Conservation (phyloP, 306 rosid species). For the Sophora flavescens region DNA sequence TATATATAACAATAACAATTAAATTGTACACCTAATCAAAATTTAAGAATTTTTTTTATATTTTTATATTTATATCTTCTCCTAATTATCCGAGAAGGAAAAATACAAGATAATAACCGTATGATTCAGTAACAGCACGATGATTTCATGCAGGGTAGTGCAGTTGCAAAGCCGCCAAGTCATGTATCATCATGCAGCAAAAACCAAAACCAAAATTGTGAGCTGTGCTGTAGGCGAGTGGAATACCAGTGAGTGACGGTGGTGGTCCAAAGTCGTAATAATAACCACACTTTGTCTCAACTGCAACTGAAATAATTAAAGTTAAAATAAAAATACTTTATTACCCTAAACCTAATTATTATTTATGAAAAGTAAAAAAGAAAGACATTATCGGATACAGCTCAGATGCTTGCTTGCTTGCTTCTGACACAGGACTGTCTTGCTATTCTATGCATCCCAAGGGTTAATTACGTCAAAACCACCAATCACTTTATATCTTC, state of each 20-base stretch:
- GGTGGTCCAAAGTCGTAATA: slow-evolving; percentile 56
- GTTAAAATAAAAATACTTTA: not conserved
- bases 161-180: slow-evolving; percentile 44
- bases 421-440: slow-evolving; percentile 59
- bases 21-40: too few relatives aligned
- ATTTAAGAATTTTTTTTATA: too few relatives aligned
- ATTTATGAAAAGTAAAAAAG: not conserved
- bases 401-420: slow-evolving; percentile 61
- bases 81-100: too few relatives aligned
- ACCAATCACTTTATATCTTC: too few relatives aligned
- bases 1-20: too few relatives aligned
- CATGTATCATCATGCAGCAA: slow-evolving; percentile 27
- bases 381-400: slow-evolving; percentile 58
- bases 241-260: slow-evolving; percentile 53
- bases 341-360: too few relatives aligned
- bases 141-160: slow-evolving; percentile 17
- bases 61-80: too few relatives aligned
- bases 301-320: too few relatives aligned
- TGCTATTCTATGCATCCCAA: slow-evolving; percentile 29
- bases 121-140: not conserved
- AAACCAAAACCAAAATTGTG: slow-evolving; percentile 55
- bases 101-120: not conserved
- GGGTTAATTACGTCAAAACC: slow-evolving; percentile 53
- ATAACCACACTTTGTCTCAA: slow-evolving; percentile 15
- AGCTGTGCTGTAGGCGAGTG: slow-evolving; percentile 54